A percentile compares a stretch with the other conserved stretches of the same genome.
Evolutionary conservation across 768 basidiomycete genomes (phyloP).

Genomic region (Boletus vermiculosoides): DNA sequence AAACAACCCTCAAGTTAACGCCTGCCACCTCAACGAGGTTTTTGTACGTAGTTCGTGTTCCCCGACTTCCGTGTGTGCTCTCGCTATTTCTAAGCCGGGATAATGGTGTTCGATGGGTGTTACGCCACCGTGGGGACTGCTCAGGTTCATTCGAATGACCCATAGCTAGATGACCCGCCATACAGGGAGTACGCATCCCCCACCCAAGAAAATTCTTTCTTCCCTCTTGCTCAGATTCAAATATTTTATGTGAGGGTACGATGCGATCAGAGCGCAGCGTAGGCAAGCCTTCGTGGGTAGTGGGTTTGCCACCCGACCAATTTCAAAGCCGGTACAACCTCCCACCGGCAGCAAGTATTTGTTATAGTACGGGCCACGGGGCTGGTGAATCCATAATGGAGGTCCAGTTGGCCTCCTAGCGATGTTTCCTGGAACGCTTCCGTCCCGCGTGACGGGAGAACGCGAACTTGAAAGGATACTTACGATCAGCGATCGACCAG

Average conservation of each 20-base stretch:
- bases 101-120: not conserved
- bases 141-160: not conserved
- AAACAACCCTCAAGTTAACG: conserved; percentile 6
- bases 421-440: not conserved
- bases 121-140: not conserved
- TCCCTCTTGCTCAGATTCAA: not conserved
- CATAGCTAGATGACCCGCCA: not conserved
- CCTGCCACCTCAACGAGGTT: not conserved
- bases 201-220: not conserved
- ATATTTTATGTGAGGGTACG: not conserved
- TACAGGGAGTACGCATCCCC: not conserved
- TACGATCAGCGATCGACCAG: conserved; percentile 28
- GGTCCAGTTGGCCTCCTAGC: not conserved
- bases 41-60: not conserved
- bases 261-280: conserved; percentile 5
- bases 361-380: not conserved
- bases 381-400: conserved; percentile 2
- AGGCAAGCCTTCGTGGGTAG: not conserved
- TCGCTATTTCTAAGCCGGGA: not conserved
- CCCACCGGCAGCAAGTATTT: not conserved
- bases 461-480: conserved; percentile 7
- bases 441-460: not conserved
- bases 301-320: not conserved
- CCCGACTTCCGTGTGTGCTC: not conserved
- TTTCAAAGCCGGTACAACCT: conserved; percentile 8